These are phyloP conservation scores for Coprinellus micaceus DNA, from an alignment of 768 basidiomycete species.

Conservation along the genomic window DNA sequence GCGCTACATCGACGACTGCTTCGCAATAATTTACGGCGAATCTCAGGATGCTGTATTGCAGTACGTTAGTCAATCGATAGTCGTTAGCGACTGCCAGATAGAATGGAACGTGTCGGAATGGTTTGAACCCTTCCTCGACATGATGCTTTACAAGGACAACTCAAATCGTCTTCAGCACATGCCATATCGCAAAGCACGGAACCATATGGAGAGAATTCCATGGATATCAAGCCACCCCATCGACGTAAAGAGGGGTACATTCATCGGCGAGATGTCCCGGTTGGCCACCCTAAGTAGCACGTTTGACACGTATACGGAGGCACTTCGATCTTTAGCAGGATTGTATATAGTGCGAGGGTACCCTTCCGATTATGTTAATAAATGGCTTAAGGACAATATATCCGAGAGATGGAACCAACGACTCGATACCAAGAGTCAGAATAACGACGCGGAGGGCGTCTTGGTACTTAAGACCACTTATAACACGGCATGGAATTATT, in stretches of 20 bases:
- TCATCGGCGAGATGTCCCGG: neutral
- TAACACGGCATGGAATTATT: slow-evolving; percentile 32
- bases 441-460: slow-evolving; percentile 14
- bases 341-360: slow-evolving; percentile 31
- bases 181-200: neutral
- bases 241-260: neutral
- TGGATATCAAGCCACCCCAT: neutral
- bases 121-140: slow-evolving; percentile 24
- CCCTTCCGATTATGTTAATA: slow-evolving; percentile 20
- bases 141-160: slow-evolving; percentile 19
- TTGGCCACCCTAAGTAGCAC: slow-evolving; percentile 23
- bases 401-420: slow-evolving; percentile 26
- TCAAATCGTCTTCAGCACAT: neutral
- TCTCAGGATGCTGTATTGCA: slow-evolving; percentile 13
- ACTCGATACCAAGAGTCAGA: slow-evolving; percentile 6
- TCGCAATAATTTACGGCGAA: slow-evolving; percentile 19
- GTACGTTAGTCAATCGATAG: neutral
- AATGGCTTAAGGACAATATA: slow-evolving; percentile 23
- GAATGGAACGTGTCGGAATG: slow-evolving; percentile 19
- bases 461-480: slow-evolving; percentile 29
- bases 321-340: slow-evolving; percentile 18
- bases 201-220: neutral
- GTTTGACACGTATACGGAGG: slow-evolving; percentile 22
- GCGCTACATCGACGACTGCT: slow-evolving; percentile 31
- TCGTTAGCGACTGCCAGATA: slow-evolving; percentile 18